A percentile compares a stretch with the other conserved stretches of the same genome.
phyloP scores from a whole-genome alignment of 352 stramenopile species.

The Globisporangium takayamanum region DNA sequence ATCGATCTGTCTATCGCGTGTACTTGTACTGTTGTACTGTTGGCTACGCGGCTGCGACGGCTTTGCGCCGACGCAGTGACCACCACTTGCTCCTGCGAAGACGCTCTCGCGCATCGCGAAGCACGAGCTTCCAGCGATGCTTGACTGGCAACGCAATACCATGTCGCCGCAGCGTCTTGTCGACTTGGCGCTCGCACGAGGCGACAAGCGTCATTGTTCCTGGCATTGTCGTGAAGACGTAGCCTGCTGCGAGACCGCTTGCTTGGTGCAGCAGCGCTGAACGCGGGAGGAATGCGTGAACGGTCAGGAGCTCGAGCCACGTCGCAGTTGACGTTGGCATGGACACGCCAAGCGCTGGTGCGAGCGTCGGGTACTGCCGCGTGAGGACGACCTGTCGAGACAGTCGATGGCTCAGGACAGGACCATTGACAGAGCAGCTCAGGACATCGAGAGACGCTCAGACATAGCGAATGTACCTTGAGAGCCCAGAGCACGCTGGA shows the following conservation, averaged over 20 bases:
- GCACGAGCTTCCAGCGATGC: conserved; percentile 12
- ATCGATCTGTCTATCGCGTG: neutral
- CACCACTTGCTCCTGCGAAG: conserved; percentile 10
- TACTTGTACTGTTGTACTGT: too few relatives aligned
- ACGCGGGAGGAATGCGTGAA: conserved; percentile 37
- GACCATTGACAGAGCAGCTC: neutral
- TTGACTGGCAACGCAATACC: conserved; percentile 13
- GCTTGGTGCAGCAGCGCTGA: conserved; percentile 46
- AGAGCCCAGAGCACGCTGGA: conserved; percentile 20
- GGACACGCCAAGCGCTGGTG: conserved; percentile 13
- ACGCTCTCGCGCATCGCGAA: conserved; percentile 2
- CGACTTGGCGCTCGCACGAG: conserved; percentile 3
- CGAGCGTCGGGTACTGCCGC: conserved; percentile 26
- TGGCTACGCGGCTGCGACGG: too few relatives aligned
- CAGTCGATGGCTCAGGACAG: neutral
- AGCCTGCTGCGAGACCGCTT: conserved; percentile 40
- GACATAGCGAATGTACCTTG: conserved; percentile 8
- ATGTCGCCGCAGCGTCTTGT: conserved; percentile 6
- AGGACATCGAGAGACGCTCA: neutral
- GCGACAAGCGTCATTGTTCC: conserved; percentile 5
- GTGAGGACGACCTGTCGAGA: conserved; percentile 5
- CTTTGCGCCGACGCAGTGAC: neutral
- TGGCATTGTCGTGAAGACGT: conserved; percentile 9
- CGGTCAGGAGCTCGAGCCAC: conserved; percentile 51
- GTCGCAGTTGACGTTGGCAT: conserved; percentile 36